Percentiles rank a stretch among this genome's conserved stretches.
Evolutionary conservation across 2,329 filamentous ascomycete genomes (phyloP).

Genomic region (Clarireedia homoeocarpa): DNA sequence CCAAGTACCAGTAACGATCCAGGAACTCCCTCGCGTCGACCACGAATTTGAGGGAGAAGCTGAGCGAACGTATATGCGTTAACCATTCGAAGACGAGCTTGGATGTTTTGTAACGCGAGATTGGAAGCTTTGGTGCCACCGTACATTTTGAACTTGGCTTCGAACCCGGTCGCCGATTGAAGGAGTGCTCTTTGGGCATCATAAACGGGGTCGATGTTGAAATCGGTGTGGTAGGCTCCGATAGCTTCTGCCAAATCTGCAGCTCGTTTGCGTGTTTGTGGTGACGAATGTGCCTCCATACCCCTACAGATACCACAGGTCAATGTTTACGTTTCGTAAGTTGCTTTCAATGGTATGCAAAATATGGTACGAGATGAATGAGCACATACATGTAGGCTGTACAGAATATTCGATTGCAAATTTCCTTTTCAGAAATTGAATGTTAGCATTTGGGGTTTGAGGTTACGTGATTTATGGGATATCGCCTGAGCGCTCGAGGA

Average conservation of each 20-base stretch:
- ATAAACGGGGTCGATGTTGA: slow-evolving; percentile 38
- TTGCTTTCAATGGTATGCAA: too few relatives aligned
- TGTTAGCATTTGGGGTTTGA: too few relatives aligned
- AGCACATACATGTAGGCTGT: too few relatives aligned
- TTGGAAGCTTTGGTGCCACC: slow-evolving; percentile 44
- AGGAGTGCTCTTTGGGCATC: slow-evolving; percentile 38
- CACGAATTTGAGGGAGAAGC: slow-evolving; percentile 52
- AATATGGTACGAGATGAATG: too few relatives aligned
- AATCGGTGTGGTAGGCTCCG: slow-evolving; percentile 63
- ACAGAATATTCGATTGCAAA: too few relatives aligned
- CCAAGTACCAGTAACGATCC: slow-evolving; percentile 60
- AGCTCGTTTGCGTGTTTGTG: slow-evolving; percentile 53
- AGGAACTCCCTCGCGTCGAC: slow-evolving; percentile 32
- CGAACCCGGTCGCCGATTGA: slow-evolving; percentile 49
- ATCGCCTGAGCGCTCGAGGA: too few relatives aligned
- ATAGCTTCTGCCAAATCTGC: slow-evolving; percentile 53
- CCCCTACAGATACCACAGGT: slow-evolving; percentile 34
- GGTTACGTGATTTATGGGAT: too few relatives aligned
- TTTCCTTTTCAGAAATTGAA: too few relatives aligned
- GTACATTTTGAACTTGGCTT: slow-evolving; percentile 51
- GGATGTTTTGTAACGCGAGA: slow-evolving; percentile 56
- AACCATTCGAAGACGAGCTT: slow-evolving; percentile 57
- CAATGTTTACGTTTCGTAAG: too few relatives aligned
- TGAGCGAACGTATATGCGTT: slow-evolving; percentile 52
- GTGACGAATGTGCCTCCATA: slow-evolving; percentile 41